Base-by-base conservation (phyloP, 75 land plant genomes). In the Cryptomeria japonica region DNA sequence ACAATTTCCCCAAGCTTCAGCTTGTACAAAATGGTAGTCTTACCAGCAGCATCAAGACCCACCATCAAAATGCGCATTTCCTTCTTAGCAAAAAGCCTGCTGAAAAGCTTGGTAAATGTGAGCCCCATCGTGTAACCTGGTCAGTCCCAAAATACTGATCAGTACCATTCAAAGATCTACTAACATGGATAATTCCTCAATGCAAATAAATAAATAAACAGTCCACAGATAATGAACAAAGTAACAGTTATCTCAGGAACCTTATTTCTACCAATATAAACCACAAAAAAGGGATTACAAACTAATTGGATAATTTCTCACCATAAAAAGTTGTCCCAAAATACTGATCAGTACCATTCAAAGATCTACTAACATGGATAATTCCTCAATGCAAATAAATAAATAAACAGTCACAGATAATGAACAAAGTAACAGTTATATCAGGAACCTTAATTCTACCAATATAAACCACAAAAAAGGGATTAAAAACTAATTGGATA, bases 1-100 rank as follows among this genome's bases (percentile, higher is more conserved):
- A 93, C 93, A 73, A 93, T 89, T 87, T 93, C 93, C 49, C 93
- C 93, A n/a, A 93, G 93, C 91, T 93, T 93, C 64, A 93, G 91
- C 93, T 93, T 93, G 79, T 93, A 93, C 76, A 93, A 85, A 39
- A 93, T 93, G 47, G 93, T 93, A 82, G 93, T 93, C 83, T 93
- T 93, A 87, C 91, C 92, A 44, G 94, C 92, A 2, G 94, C 94
- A 85, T 93, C 94, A 77, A 93, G 92, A 80, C 94, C 94, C 31
- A 93, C 94, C 94, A 92, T 92, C 37, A 92, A 87, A 47, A 93
- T 92, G 64, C 94, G 92, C 94, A 92, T 92, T 85, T 93, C 93
- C 88, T 92, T 93, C 92, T 93, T 93, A 44, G 91, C 89, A 85
- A 93, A 92, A 86, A 93, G 88, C 9, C 90, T 77, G 44, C 89